Evolutionary conservation across 2,329 filamentous ascomycete genomes (phyloP).

Genomic region (Mycosphaerella arachidis): DNA sequence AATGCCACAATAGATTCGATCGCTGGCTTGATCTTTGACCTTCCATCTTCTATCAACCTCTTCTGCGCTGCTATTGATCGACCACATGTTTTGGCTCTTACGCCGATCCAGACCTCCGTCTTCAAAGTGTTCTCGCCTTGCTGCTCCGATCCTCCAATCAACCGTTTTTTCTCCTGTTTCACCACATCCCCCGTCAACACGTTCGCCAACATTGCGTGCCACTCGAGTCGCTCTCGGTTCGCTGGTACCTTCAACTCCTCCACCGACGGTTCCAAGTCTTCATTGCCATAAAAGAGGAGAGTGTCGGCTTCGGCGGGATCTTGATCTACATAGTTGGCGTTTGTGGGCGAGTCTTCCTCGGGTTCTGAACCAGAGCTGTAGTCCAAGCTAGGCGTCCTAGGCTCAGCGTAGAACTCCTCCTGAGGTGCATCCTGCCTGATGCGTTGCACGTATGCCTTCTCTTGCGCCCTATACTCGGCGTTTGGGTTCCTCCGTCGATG

Average conservation of each 20-base stretch:
- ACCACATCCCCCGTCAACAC: constrained; percentile 96
- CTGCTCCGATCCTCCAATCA: constrained; percentile 76
- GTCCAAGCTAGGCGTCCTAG: constrained; percentile 63
- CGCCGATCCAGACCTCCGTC: constrained; percentile 78
- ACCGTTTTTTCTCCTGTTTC: constrained; percentile 91
- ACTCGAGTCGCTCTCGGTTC: constrained; percentile 87
- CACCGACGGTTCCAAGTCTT: constrained; percentile 79
- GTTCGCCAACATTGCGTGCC: constrained; percentile 96
- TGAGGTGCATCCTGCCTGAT: constrained; percentile 64
- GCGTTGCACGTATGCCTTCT: constrained; percentile 90
- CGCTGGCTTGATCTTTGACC: constrained; percentile 64
- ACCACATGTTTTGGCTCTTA: constrained; percentile 78
- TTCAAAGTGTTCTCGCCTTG: constrained; percentile 65
- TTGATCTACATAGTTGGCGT: constrained; percentile 74
- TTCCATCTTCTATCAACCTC: constrained; percentile 81
- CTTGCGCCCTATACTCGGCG: constrained; percentile 74
- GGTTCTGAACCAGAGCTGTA: constrained; percentile 73
- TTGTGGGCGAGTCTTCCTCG: constrained; percentile 85
- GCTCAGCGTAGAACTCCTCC: constrained; percentile 68
- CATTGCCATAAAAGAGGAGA: constrained; percentile 85
- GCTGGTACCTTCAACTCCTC: constrained; percentile 86
- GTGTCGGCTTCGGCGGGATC: constrained; percentile 88
- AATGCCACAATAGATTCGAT: constrained; percentile 90
- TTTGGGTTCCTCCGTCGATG: constrained; percentile 61
- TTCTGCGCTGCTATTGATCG: constrained; percentile 78